Conservation (phyloP, 371 early-diverging fungal species). For the Mortierella sp. region DNA sequence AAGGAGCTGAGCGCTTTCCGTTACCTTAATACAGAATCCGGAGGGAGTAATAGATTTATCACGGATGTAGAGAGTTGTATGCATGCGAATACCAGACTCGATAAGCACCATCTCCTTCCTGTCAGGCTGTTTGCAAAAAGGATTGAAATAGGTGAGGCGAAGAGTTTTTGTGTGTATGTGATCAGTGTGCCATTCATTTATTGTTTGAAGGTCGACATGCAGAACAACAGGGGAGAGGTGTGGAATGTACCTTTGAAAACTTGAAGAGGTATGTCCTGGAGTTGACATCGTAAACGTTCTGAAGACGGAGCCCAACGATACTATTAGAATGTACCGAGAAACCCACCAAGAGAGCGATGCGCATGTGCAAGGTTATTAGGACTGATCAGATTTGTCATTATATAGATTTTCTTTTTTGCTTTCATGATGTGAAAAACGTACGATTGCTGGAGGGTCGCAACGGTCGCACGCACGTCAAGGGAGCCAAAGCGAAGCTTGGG, state of each 20-base stretch:
- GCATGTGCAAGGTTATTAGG: neutral
- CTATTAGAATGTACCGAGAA: conserved; percentile 47
- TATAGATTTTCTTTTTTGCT: neutral
- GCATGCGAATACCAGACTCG: conserved; percentile 95
- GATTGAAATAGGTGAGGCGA: neutral
- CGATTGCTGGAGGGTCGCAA: conserved; percentile 78
- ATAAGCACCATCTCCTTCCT: conserved; percentile 91
- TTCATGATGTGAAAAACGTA: conserved; percentile 37
- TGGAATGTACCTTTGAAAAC: conserved; percentile 79
- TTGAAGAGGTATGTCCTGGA: conserved; percentile 93
- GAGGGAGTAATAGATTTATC: conserved; percentile 93
- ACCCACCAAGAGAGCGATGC: neutral
- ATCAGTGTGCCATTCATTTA: neutral
- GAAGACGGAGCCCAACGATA: conserved; percentile 89
- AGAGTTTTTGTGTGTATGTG: conserved; percentile 2
- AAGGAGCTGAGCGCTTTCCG: too few species aligned
- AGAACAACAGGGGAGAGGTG: neutral
- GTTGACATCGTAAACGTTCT: conserved; percentile 96
- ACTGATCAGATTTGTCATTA: neutral
- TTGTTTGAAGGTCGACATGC: neutral
- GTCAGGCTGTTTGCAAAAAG: conserved; percentile 74
- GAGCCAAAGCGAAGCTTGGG: conserved; percentile 87
- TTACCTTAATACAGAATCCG: conserved; percentile 88
- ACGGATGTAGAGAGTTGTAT: conserved; percentile 90
- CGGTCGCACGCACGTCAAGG: conserved; percentile 89